Percentiles rank a stretch among this genome's conserved stretches.
Conservation (phyloP, 495 filamentous ascomycete genomes). For the Cenococcum geophilum region DNA sequence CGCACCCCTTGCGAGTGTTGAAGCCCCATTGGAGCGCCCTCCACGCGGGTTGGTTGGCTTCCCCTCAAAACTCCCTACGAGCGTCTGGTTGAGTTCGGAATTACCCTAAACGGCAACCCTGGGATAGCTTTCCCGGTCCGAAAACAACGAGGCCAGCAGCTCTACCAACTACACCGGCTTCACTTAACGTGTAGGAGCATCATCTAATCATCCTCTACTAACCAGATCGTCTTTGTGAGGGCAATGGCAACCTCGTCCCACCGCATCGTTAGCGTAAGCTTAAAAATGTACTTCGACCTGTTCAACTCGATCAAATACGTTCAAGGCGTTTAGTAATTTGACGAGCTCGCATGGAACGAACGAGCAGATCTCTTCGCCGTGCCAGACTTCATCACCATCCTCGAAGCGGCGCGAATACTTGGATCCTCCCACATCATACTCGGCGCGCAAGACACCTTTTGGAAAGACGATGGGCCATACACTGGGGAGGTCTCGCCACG, state of each 20-base stretch:
- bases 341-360: constrained; percentile 33
- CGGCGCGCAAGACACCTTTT: constrained; percentile 72
- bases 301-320: constrained; percentile 58
- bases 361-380: constrained; percentile 58
- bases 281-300: constrained; percentile 80
- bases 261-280: constrained; percentile 68
- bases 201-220: neutral
- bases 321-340: constrained; percentile 47
- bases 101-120: neutral
- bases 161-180: neutral
- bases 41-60: neutral
- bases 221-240: neutral
- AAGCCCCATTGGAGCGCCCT: neutral
- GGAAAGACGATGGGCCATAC: constrained; percentile 59
- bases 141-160: neutral
- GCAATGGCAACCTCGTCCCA: constrained; percentile 42
- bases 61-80: neutral
- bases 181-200: neutral
- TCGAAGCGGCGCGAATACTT: constrained; percentile 50
- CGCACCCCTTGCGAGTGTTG: neutral
- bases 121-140: neutral
- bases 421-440: constrained; percentile 44
- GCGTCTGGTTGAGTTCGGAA: neutral
- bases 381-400: constrained; percentile 66
- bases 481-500: constrained; percentile 72